Percentiles rank a stretch among this genome's conserved stretches.
Conservation (phyloP, 2,329 filamentous ascomycete genomes). For the Pyrenochaeta sp. region DNA sequence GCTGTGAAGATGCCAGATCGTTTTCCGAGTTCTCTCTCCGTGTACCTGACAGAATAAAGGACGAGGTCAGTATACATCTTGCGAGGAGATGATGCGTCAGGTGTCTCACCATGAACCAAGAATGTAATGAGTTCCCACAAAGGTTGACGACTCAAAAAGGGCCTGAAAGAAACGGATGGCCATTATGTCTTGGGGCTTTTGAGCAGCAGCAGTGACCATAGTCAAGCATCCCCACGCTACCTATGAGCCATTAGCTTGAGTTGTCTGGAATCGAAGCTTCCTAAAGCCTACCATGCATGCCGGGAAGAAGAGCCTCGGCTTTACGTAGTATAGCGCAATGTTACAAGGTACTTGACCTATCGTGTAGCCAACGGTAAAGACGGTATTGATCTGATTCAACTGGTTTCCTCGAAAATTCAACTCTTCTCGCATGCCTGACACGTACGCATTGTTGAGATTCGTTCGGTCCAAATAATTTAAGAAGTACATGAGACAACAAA, state of each 20-base stretch:
- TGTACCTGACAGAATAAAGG: conserved; percentile 51
- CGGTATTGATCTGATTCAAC: conserved; percentile 57
- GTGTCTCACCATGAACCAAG: conserved; percentile 62
- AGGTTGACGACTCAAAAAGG: conserved; percentile 65
- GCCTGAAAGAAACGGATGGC: conserved; percentile 65
- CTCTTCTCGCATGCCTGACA: conserved; percentile 54
- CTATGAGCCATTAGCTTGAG: conserved; percentile 19
- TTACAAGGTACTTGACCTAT: conserved; percentile 61
- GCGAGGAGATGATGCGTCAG: no score
- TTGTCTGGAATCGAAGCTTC: neutral
- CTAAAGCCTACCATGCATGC: conserved; percentile 62
- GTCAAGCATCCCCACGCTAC: conserved; percentile 69
- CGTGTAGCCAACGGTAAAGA: conserved; percentile 52
- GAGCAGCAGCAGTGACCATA: conserved; percentile 65
- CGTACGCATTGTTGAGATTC: conserved; percentile 55
- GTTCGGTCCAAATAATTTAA: conserved; percentile 45
- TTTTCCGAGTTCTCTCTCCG: conserved; percentile 67
- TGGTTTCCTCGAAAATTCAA: conserved; percentile 51
- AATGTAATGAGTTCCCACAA: conserved; percentile 66
- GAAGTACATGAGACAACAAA: conserved; percentile 64
- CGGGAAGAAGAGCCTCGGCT: conserved; percentile 71
- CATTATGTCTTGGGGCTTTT: conserved; percentile 65
- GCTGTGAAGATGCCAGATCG: conserved; percentile 69
- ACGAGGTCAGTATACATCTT: no score
- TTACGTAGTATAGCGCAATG: conserved; percentile 67